Evolutionary conservation across 495 filamentous ascomycete species (phyloP), one percentile per base, ranked within the genome.

Genomic region (Neurospora sp.): DNA sequence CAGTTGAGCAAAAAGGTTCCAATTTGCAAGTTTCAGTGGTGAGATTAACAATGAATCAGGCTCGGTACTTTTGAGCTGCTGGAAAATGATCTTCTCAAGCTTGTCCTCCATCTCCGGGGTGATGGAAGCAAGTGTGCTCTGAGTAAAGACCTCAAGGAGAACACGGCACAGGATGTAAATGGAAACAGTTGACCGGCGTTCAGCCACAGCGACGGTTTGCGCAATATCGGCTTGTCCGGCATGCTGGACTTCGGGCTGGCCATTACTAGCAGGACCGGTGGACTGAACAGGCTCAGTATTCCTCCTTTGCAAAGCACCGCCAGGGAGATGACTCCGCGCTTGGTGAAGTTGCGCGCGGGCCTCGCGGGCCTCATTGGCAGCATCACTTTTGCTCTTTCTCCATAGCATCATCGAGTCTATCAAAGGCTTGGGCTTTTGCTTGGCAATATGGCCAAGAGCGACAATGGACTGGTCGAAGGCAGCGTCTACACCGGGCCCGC

Each of bases 341-440:
- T 91, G 89, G 71, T 90, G 90, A 42, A 92, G 84, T 77, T 91
- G 88, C 35, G 69, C 76, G 5, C 87, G 82, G 27, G 86, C 87
- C 62, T 88, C 86, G 4, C 87, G 82, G 20, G 86, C 87, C 71
- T 88, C 86, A 71, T 87, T 89, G 38, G 94, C 93, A 12, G 92
- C 90, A 82, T 98, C 96, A 76, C 94, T 95, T 82, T 97, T 97
- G 48, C 88, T 90, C 81, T 97, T 97, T 48, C 96, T 89, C 96
- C 96, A 99, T 27, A 94, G 89, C 93, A 99, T 98, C 75, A 98
- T 92, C 11, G 93, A 93, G 81, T 98, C 95, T 76, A 99, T 97
- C 71, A 99, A 81, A n/a, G 93, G 92, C 77, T 94, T 97, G 5
- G 96, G 96, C 76, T 98, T 97, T 77, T 92, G 91, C 40, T 93